A percentile compares a stretch with the other conserved stretches of the same genome.
Conservation (phyloP, 352 stramenopile genomes). For the Globisporangium radiosum region DNA sequence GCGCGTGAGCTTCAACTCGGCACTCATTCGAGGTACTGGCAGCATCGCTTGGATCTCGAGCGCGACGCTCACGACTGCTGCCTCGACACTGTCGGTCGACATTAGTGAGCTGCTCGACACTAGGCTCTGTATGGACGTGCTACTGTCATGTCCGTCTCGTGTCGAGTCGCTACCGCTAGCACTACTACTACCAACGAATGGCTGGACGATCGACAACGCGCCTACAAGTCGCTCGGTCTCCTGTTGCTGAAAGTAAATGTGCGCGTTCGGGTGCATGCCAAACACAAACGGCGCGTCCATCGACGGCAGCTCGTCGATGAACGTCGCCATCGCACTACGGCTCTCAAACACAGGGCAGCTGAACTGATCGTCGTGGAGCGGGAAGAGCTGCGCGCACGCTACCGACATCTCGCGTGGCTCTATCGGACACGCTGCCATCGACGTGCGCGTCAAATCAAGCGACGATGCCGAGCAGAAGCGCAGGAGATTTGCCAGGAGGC, state of each 20-base stretch:
- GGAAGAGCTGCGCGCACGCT: slow-evolving; percentile 12
- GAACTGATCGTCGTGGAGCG: slow-evolving; percentile 27
- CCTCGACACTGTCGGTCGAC: slow-evolving; percentile 5
- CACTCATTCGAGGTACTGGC: slow-evolving; percentile 3
- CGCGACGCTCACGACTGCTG: slow-evolving; percentile 10
- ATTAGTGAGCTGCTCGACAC: not conserved
- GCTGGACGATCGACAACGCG: slow-evolving; percentile 35
- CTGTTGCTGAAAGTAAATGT: slow-evolving; percentile 60
- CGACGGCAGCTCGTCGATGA: slow-evolving; percentile 40
- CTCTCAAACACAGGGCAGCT: slow-evolving; percentile 31
- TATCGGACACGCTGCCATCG: not conserved
- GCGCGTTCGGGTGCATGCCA: slow-evolving; percentile 77
- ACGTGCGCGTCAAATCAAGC: slow-evolving; percentile 3
- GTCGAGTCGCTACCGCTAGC: not conserved
- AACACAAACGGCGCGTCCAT: slow-evolving; percentile 67
- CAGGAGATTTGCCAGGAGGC: slow-evolving; percentile 55
- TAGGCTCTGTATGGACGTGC: no score
- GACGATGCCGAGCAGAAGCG: slow-evolving; percentile 45
- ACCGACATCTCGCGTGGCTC: not conserved
- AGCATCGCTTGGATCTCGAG: slow-evolving; percentile 24
- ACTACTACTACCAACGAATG: not conserved
- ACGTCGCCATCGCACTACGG: slow-evolving; percentile 30
- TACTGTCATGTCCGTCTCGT: no score
- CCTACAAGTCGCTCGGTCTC: slow-evolving; percentile 37
- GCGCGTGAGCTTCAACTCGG: not conserved